Evolutionary conservation across 2,329 filamentous ascomycete genomes (phyloP), one percentile per base, ranked within the genome.

Genomic region (Aspergillus spinulosporus): DNA sequence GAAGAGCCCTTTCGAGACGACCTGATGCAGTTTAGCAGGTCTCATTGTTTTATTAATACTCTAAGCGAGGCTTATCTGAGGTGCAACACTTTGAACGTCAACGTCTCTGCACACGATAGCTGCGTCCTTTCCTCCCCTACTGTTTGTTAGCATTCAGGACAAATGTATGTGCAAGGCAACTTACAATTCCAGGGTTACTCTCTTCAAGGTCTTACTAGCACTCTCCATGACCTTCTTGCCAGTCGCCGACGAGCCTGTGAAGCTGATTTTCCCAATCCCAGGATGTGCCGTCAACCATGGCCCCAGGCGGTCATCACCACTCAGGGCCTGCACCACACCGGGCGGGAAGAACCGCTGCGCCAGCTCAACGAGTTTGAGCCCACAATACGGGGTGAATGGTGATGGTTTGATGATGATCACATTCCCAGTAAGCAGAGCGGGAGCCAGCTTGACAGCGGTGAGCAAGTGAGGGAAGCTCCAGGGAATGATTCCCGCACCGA

Each of bases 241-340:
- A 0, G 82, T 83, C 3, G 74, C 68, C 5, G 74, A 81, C 0
- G 81, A 83, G 3, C 83, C 83, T 0, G 83, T 86, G 64, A 86
- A 86, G 56, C 74, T 80, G 65, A 86, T 81, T 69, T 84, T 84
- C 49, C 78, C 75, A 62, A 85, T 80, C 11, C 75, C 78, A 2
- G 74, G 73, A 63, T 86, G 83, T 15, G 75, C 70, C 0, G 80
- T 82, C 67, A 85, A 76, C 67, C 72, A 65, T 0, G 81, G 80
- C 9, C 83, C 83, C 9, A 85, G 70, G 4, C 78, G 76, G 12
- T 82, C 81, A 49, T 79, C 80, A 36, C 82, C 82, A 64, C 78
- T 82, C 34, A 85, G 62, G 2, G 74, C 79, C 63, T 85, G 82
- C 11, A 85, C 66, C 9, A 85, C 81, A 15, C 82, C 83, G 0